A percentile compares a stretch with the other conserved stretches of the same genome.
phyloP scores from a whole-genome alignment of 208 protist species.

The Leishmania mexicana region DNA sequence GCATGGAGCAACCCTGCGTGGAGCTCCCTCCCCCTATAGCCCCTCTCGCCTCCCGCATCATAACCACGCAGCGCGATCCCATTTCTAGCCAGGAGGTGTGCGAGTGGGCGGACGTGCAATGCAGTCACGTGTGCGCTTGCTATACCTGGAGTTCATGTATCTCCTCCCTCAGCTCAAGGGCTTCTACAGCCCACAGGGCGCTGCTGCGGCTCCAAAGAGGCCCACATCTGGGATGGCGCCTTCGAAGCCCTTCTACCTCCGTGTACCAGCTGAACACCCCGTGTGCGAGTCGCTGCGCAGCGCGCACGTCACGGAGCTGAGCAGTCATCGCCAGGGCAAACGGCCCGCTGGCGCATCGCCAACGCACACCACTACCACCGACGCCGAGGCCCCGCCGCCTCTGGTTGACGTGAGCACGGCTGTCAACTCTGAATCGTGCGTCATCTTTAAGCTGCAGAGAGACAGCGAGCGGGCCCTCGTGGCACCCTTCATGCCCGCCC shows the following conservation, averaged over 20 bases:
- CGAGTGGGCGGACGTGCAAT: background rate
- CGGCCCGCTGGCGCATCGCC: background rate
- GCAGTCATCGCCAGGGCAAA: background rate
- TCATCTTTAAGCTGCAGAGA: constrained; percentile 22
- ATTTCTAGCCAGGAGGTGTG: background rate
- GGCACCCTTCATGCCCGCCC: constrained; percentile 23
- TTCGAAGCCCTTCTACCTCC: constrained; percentile 16
- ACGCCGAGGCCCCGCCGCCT: background rate
- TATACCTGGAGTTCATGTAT: constrained; percentile 79
- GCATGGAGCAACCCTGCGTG: background rate
- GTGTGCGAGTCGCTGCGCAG: constrained; percentile 7
- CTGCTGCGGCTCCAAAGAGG: background rate
- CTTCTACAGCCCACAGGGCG: constrained; percentile 16
- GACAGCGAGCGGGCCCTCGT: constrained; percentile 4
- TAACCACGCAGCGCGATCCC: background rate
- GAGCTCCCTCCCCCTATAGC: too few relatives aligned
- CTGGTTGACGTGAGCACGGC: background rate
- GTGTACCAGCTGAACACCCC: constrained; percentile 15
- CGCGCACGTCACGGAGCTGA: constrained; percentile 3
- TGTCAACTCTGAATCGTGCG: background rate
- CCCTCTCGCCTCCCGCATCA: too few relatives aligned
- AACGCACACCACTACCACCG: background rate
- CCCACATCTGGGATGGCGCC: background rate
- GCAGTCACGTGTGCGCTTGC: constrained; percentile 51
- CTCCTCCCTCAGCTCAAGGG: constrained; percentile 43